phyloP scores from a whole-genome alignment of 2,329 filamentous ascomycete species.

The Pleomassaria siparia region DNA sequence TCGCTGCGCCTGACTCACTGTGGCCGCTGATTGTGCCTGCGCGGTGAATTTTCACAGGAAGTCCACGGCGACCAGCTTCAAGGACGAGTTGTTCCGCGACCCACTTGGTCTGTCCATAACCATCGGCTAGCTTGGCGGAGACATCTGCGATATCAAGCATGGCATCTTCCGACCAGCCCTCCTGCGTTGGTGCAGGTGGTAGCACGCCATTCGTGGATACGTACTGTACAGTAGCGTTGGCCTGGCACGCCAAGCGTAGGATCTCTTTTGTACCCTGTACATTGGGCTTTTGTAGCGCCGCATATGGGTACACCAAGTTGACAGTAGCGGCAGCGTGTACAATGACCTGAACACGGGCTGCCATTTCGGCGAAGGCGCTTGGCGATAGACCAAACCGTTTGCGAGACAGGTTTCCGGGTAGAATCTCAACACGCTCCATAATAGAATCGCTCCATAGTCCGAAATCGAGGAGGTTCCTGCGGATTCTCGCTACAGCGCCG shows the following conservation, averaged over 20 bases:
- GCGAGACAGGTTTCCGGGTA: slow-evolving; percentile 71
- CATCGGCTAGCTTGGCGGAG: slow-evolving; percentile 67
- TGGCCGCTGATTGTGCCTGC: slow-evolving; percentile 79
- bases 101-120: slow-evolving; percentile 81
- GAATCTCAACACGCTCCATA: slow-evolving; percentile 74
- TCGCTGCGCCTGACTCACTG: slow-evolving; percentile 72
- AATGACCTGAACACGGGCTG: slow-evolving; percentile 68
- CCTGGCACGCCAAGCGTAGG: slow-evolving; percentile 67
- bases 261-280: slow-evolving; percentile 79
- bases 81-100: slow-evolving; percentile 74
- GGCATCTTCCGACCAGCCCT: slow-evolving; percentile 71
- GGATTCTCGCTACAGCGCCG: slow-evolving; percentile 70
- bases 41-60: slow-evolving; percentile 71
- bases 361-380: slow-evolving; percentile 66
- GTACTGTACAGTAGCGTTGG: slow-evolving; percentile 73
- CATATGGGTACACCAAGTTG: slow-evolving; percentile 75
- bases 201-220: slow-evolving; percentile 80
- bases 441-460: slow-evolving; percentile 77
- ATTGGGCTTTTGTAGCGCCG: slow-evolving; percentile 71
- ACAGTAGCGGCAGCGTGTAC: slow-evolving; percentile 78
- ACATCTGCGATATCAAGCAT: slow-evolving; percentile 69
- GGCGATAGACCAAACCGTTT: slow-evolving; percentile 68
- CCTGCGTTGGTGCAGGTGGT: slow-evolving; percentile 60
- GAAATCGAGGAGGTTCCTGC: slow-evolving; percentile 74
- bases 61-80: slow-evolving; percentile 67